Evolutionary conservation across 306 rosid species (phyloP).

Genomic region (Luffa aegyptiaca): DNA sequence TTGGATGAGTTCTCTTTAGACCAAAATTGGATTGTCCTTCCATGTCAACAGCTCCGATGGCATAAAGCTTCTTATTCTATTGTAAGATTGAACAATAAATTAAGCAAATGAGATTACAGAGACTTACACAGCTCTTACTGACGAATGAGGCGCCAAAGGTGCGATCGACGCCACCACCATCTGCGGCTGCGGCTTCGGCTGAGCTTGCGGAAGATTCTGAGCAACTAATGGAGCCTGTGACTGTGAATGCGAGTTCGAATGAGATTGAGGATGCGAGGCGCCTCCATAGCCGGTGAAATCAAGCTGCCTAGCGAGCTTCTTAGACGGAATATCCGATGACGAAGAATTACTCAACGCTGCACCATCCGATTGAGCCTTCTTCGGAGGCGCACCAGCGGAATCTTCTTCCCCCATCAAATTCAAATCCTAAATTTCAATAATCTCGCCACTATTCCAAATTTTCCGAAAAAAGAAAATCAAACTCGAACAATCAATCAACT

Average conservation of each 20-base stretch:
- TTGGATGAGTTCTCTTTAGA: not conserved
- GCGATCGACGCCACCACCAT: constrained; percentile 27
- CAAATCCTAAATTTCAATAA: constrained; percentile 22
- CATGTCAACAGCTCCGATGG: not conserved
- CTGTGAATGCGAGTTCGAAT: constrained; percentile 19
- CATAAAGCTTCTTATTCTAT: not conserved
- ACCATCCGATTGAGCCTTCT: constrained; percentile 39
- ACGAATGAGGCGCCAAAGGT: constrained; percentile 35
- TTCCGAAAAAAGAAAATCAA: not conserved
- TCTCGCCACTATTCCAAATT: constrained; percentile 15
- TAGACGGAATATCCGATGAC: constrained; percentile 57
- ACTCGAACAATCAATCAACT: constrained; percentile 21
- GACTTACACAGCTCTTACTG: constrained; percentile 67
- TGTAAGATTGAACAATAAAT: not conserved
- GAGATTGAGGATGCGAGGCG: constrained; percentile 28
- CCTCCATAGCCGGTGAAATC: constrained; percentile 70
- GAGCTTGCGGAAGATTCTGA: constrained; percentile 16
- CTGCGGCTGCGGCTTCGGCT: constrained; percentile 12
- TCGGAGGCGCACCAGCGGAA: constrained; percentile 39
- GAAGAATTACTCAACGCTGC: constrained; percentile 14
- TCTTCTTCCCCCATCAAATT: constrained; percentile 80
- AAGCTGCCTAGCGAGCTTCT: constrained; percentile 92
- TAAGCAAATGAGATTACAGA: not conserved
- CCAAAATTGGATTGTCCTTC: not conserved
- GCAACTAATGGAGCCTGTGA: constrained; percentile 7